Evolutionary conservation across 306 rosid species (phyloP).

Genomic region (Quercus ilex): DNA sequence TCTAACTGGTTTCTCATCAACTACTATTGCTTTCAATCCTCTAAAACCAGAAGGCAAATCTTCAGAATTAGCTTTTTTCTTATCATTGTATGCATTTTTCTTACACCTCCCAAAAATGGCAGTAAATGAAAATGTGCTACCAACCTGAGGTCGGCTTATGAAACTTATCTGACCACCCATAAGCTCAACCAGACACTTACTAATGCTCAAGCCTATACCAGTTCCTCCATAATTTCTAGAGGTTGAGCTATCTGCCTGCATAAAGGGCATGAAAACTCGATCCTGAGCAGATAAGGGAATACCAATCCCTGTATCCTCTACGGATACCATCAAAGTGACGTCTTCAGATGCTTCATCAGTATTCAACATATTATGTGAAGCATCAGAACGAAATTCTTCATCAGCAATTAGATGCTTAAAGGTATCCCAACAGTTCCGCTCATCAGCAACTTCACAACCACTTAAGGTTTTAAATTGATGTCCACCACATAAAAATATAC

Average conservation of each 20-base stretch:
- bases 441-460: constrained; percentile 90
- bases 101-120: constrained; percentile 61
- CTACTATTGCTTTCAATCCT: constrained; percentile 79
- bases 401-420: constrained; percentile 66
- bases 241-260: constrained; percentile 98
- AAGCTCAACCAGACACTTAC: constrained; percentile 89
- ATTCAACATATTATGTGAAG: constrained; percentile 32
- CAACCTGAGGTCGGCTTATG: constrained; percentile 69
- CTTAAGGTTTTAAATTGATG: constrained; percentile 69
- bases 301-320: constrained; percentile 97
- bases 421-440: constrained; percentile 76
- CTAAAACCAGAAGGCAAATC: constrained; percentile 76
- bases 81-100: constrained; percentile 40
- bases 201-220: constrained; percentile 97
- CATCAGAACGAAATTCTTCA: constrained; percentile 52
- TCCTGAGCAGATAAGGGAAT: constrained; percentile 86
- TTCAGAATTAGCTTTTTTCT: constrained; percentile 67
- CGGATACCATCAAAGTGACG: constrained; percentile 75
- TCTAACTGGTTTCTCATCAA: constrained; percentile 90
- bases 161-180: constrained; percentile 93
- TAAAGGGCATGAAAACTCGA: constrained; percentile 87
- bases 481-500: constrained; percentile 36
- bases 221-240: constrained; percentile 97
- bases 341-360: constrained; percentile 47
- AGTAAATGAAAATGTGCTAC: constrained; percentile 91